Evolutionary conservation across 345 rosid genomes (phyloP).

Genomic region (Cardamine chenopodiifolia): DNA sequence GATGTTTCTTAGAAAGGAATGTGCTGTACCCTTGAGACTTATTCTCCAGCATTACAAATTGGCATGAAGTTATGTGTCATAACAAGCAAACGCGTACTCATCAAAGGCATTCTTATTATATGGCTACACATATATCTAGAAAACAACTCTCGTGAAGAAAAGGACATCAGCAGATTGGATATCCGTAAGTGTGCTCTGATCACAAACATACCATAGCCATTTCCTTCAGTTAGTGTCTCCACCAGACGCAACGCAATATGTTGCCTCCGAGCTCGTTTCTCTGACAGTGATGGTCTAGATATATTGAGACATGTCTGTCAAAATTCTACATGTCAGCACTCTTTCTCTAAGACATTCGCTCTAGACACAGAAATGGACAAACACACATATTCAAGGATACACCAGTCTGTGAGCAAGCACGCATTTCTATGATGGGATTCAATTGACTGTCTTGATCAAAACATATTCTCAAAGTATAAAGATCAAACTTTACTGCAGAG

Average conservation of each 20-base stretch:
- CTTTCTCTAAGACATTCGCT: slow-evolving; percentile 24
- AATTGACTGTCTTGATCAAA: slow-evolving; percentile 1
- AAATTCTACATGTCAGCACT: slow-evolving; percentile 27
- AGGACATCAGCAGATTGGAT: slow-evolving; percentile 14
- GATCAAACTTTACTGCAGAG: slow-evolving; percentile 16
- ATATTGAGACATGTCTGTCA: slow-evolving; percentile 62
- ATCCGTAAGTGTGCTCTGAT: slow-evolving; percentile 6
- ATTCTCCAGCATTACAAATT: slow-evolving; percentile 10
- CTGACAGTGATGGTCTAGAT: slow-evolving; percentile 51
- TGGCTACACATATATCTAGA: slow-evolving; percentile 17
- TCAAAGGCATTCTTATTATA: slow-evolving; percentile 21
- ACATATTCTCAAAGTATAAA: not conserved
- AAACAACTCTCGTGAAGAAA: slow-evolving; percentile 4
- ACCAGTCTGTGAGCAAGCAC: slow-evolving; percentile 25
- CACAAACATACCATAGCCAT: slow-evolving; percentile 77
- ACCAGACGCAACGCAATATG: slow-evolving; percentile 58
- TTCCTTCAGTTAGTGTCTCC: slow-evolving; percentile 79
- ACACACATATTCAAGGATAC: slow-evolving; percentile 21
- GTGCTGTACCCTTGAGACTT: slow-evolving; percentile 9
- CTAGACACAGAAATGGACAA: slow-evolving; percentile 4
- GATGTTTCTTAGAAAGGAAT: slow-evolving; percentile 4
- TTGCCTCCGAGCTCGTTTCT: slow-evolving; percentile 72
- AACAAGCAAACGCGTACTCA: slow-evolving; percentile 29
- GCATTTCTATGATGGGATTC: slow-evolving; percentile 16
- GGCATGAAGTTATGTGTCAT: slow-evolving; percentile 4